Base-by-base conservation (phyloP, 1,284 basidiomycete species). In the Xerocomus nothofagi region DNA sequence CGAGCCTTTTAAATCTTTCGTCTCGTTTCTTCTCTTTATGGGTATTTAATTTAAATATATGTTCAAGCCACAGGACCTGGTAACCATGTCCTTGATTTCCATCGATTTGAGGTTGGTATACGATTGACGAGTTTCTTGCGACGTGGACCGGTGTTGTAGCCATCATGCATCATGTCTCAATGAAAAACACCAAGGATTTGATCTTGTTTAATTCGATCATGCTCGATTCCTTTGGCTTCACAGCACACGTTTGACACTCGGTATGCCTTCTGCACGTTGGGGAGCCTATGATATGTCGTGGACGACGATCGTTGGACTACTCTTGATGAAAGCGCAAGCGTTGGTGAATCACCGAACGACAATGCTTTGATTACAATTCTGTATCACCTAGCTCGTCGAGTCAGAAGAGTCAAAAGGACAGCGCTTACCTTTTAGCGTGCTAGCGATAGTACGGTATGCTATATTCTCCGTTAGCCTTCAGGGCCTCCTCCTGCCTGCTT, bases 31-130 rank as follows among this genome's bases (percentile, higher is more conserved):
- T 39, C 14, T 45, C 41, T 57, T 59, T 62, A 59, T 57, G n/a
- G 17, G 21, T 65, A 63, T 59, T 59, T 67, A 67, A 27, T 11
- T 39, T 9, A 1, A 8, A 21, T 26, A 34, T 42, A 38, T 30
- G 38, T 62, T 39, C 27, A 40, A 37, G 39, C 20, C 27, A 41
- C 23, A 4, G 39, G 37, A 48, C 49, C 44, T 49, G 48, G 36
- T 51, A 30, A 39, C 37, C 15, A 40, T 29, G 33, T 51, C 14
- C 26, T 49, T 34, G 6, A 32, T 49, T 49, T 47, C 39, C 42
- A 36, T 50, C 29, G 26, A 39, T 52, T 52, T 58, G 29, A 39
- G 27, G 26, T 57, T 39, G 37, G 38, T 60, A 31, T 48, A 44
- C 39, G 14, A 46, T 62, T 26, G 46, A 45, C 42, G 14, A 46